Base-by-base conservation (phyloP, 768 basidiomycete genomes). In the Daedaleopsis nitida region DNA sequence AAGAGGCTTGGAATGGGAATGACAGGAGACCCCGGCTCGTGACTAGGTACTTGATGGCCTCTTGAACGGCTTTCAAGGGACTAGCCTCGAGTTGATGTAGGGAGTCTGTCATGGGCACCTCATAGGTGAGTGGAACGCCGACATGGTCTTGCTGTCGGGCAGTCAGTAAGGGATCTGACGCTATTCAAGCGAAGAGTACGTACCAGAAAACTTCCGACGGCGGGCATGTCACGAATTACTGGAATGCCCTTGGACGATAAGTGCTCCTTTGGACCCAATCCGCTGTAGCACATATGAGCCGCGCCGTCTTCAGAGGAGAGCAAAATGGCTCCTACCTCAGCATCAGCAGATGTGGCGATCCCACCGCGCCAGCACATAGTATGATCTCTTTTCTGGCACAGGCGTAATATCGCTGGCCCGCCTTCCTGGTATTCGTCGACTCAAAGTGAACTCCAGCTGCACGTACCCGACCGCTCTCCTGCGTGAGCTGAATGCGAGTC, bases 21-120 rank as follows among this genome's bases (percentile, higher is more conserved):
- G 60, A 62, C 38, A 66, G 37, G 38, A 74, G 59, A 17, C 78
- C 78, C 16, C 62, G 70, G 5, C 76, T 76, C 14, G 63, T 64
- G 34, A 74, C 49, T 17, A 74, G 21, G 58, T 78, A 78, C 16
- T 68, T 68, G 47, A 74, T 32, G 10, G 78, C 55, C 52, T 78
- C 72, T 16, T 59, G 39, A 9, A 77, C 21, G 6, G 70, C 68
- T 27, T 51, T 56, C 48, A 65, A 62, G 1, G 75, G 73, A 17
- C 65, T 67, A 11, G 44, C 60, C n/a, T 70, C 47, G 3, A 79
- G 50, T 0, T 62, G 55, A 17, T 69, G 65, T 1, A 79, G 49
- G 44, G 74, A 73, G 48, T 80, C 75, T 1, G 55, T 51, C 21
- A 76, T 56, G 3, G 77, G 76, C 13, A 68, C 63, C 34, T 72